A percentile compares a stretch with the other conserved stretches of the same genome.
Evolutionary conservation across 2,329 filamentous ascomycete genomes (phyloP).

Genomic region (Curvularia sp.): DNA sequence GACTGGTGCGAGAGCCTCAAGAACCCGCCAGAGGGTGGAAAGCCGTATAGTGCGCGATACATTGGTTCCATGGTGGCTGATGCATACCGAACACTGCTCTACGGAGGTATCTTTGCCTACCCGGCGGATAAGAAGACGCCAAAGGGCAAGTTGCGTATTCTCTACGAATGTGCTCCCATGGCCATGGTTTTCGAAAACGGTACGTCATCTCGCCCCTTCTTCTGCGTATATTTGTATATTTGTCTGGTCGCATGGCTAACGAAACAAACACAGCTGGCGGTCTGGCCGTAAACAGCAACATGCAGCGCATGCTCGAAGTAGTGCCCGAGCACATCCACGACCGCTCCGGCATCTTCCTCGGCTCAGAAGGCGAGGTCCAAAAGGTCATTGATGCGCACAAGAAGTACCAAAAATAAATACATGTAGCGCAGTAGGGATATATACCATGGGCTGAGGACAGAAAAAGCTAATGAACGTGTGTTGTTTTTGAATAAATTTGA

Average conservation of each 20-base stretch:
- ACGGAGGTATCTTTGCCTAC: slow-evolving; percentile 97
- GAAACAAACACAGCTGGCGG: slow-evolving; percentile 72
- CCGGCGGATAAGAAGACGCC: slow-evolving; percentile 97
- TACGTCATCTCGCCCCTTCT: slow-evolving; percentile 55
- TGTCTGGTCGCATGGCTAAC: slow-evolving; percentile 21
- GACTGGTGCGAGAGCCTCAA: slow-evolving; percentile 91
- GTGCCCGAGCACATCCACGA: slow-evolving; percentile 94
- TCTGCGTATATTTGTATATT: too few relatives aligned
- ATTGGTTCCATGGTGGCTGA: slow-evolving; percentile 99
- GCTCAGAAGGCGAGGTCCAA: slow-evolving; percentile 92
- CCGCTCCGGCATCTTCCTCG: slow-evolving; percentile 93
- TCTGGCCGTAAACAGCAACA: slow-evolving; percentile 87
- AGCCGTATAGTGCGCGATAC: slow-evolving; percentile 94
- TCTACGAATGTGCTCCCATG: slow-evolving; percentile 99
- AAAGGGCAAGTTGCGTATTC: slow-evolving; percentile 95
- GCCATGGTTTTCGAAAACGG: slow-evolving; percentile 98
- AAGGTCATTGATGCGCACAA: slow-evolving; percentile 89
- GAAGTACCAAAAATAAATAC: slow-evolving; percentile 52
- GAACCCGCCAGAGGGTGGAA: slow-evolving; percentile 73
- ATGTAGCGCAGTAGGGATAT: background rate
- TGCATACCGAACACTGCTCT: slow-evolving; percentile 92
- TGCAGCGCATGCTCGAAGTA: slow-evolving; percentile 88
- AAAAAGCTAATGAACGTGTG: slow-evolving; percentile 2
- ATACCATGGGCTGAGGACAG: background rate
- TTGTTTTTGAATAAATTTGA: background rate